Conservation (phyloP, 106 monocot genomes). For the Amphibolis antarctica region DNA sequence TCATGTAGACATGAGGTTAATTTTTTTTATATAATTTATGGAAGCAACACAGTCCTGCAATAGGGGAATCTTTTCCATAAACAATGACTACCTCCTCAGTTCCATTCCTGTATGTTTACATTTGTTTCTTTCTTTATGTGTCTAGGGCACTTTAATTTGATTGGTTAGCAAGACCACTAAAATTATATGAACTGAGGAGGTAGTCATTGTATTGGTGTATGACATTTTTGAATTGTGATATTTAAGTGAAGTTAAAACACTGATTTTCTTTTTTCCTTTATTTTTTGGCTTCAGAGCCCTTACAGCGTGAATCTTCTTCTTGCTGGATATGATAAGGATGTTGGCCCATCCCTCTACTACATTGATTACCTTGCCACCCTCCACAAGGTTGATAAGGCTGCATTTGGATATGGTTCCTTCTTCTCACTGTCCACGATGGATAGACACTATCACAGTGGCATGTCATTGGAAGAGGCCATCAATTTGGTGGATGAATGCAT, state of each 20-base stretch:
- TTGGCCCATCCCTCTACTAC: conserved; percentile 80
- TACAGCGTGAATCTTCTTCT: conserved; percentile 63
- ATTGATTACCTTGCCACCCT: conserved; percentile 88
- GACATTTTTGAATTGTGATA: not conserved
- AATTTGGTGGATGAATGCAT: conserved; percentile 74
- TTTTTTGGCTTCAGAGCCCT: conserved; percentile 47
- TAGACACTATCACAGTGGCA: conserved; percentile 52
- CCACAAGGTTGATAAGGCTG: conserved; percentile 91
- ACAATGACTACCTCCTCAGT: too few species aligned
- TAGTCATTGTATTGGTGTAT: not conserved
- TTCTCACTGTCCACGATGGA: conserved; percentile 78
- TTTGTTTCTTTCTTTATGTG: too few species aligned
- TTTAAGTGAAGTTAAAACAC: not conserved
- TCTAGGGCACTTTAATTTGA: too few species aligned
- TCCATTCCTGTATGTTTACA: too few species aligned
- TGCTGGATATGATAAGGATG: conserved; percentile 79
- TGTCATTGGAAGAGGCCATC: conserved; percentile 72
- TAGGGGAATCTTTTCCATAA: too few species aligned
- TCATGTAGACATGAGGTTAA: too few species aligned
- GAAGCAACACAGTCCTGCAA: too few species aligned
- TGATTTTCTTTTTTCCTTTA: not conserved
- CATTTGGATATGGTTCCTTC: conserved; percentile 77
- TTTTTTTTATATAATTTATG: too few species aligned
- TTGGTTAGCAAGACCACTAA: too few species aligned
- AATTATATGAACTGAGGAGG: too few species aligned